Percentiles rank a stretch among this genome's conserved stretches.
These are phyloP conservation scores for Pseudogymnoascus sp. DNA, from an alignment of 2,329 filamentous ascomycete species.

Conservation along the genomic window DNA sequence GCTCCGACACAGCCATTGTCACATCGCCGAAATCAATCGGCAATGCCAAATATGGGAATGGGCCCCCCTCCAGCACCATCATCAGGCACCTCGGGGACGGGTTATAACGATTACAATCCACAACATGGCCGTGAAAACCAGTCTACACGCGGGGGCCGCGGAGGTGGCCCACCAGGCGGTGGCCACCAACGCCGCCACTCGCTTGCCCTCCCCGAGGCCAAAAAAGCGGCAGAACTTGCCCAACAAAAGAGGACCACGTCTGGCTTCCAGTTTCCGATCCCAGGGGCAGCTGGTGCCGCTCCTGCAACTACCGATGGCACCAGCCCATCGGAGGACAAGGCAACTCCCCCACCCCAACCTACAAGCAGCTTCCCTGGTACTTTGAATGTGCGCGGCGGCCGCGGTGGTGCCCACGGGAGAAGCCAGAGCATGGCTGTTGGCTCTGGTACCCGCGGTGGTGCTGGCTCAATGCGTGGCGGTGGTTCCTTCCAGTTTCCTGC, in stretches of 20 bases:
- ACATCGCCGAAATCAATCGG: conserved; percentile 97
- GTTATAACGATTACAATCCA: conserved; percentile 64
- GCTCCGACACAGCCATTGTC: conserved; percentile 69
- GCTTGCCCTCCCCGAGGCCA: conserved; percentile 86
- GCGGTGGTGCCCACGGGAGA: conserved; percentile 57
- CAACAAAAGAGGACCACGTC: conserved; percentile 94
- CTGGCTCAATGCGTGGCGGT: conserved; percentile 51
- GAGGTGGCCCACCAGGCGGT: conserved; percentile 57
- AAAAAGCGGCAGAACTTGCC: conserved; percentile 92
- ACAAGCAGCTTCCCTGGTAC: conserved; percentile 15
- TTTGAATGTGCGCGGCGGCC: conserved; percentile 38
- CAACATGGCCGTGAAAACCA: conserved; percentile 49
- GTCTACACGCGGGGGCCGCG: conserved; percentile 62
- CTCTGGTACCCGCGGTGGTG: conserved; percentile 61
- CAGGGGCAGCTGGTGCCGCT: conserved; percentile 54
- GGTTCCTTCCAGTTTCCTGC: conserved; percentile 65
- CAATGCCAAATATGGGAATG: conserved; percentile 85
- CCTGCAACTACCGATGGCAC: conserved; percentile 50
- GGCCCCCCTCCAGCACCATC: conserved; percentile 86
- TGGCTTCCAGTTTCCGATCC: conserved; percentile 87
- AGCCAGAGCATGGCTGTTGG: conserved; percentile 88
- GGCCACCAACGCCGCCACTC: conserved; percentile 94
- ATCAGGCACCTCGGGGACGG: conserved; percentile 68
- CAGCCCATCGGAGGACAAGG: conserved; percentile 27
- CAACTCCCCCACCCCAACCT: conserved; percentile 14